Evolutionary conservation across 2,329 filamentous ascomycete genomes (phyloP), one percentile per base, ranked within the genome.

Genomic region (Ceratocystis smalleyi): DNA sequence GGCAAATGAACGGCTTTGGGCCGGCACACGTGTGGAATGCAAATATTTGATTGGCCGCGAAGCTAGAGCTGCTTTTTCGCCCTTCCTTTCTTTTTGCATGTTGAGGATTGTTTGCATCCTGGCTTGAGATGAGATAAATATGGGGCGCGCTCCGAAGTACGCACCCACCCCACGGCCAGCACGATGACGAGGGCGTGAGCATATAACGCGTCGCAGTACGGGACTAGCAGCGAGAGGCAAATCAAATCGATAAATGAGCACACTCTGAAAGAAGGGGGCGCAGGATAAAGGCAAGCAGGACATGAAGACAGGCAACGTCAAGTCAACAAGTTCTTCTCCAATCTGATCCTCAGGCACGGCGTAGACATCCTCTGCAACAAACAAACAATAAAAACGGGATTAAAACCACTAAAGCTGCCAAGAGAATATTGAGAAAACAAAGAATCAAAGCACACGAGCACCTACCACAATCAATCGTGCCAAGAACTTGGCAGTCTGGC

Each of bases 391-490:
- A 61, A 45, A 61, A 10, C 12, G 22, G n/a, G 47, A 51, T 51
- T 51, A 22, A 24, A 30, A 5, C 22, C n/a, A 43, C 2, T 32
- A 60, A 19, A 61, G 59, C 30, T 27, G 59, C 43, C 19, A 64
- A 59, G 57, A 59, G 45, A 35, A 32, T 10, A 49, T 22, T 4
- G 47, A 19, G 47, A 43, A 51, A 61, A 45, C 45, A 61, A 64
- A 64, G 43, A 64, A 59, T 59, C 15, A 59, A 22, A 19, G 22
- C 59, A 61, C 59, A 61, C 59, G 59, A 61, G 35, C 35, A 43
- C 59, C 59, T 61, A 61, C 59, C 59, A 43, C 59, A 61, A 61
- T 3, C 32, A 61, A 45, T 24, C 5, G 27, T 55, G 59, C 59
- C 59, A 61, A 61, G 59, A 61, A 43, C 59, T 61, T 61, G 59